Base-by-base conservation (phyloP, 2,329 filamentous ascomycete genomes). In the Epichloe uncinata region DNA sequence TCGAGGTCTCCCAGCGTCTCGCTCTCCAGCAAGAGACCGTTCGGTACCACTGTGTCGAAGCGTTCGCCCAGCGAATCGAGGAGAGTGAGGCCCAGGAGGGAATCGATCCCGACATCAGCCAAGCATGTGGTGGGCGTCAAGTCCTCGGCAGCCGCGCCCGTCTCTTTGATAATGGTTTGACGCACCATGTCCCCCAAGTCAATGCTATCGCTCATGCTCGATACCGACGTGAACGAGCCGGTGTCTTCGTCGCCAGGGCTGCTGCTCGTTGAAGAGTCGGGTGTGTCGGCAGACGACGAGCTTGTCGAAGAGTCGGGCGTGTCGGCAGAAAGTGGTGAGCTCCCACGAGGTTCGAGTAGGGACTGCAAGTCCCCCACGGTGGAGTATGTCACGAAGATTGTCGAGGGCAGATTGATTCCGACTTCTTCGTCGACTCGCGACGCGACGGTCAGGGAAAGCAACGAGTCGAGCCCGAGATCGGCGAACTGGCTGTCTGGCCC, bases 391-490 rank as follows among this genome's bases (percentile, higher is more conserved):
- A 74, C 67, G 56, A 79, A 78, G 1, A 71, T 68, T 50, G 73
- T 66, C 3, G 72, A 72, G 4, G 70, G 64, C 13, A 81, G 59
- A 52, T 76, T 69, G 15, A 80, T 60, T 33, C 77, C 74, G 9
- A 81, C 61, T 36, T 80, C 75, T 58, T 80, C 77, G 22, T 73
- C 72, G 44, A 81, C 69, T 44, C 73, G 69, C 33, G 73, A 75
- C 44, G 69, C 69, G 40, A 81, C 73, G 8, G 74, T 77, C 43
- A 81, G 63, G 5, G 73, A 69, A 73, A 81, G 77, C 37, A 81
- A 66, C 2, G 77, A 81, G 59, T 81, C 77, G 15, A 79, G 73
- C 37, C 77, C 77, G 11, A 79, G 33, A 13, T 26, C 33, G 7
- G 41, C 48, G 33, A 55, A 45, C 33, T 48, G 7, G 12, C 33